phyloP scores from a whole-genome alignment of 192 early-diverging fungal genomes.

The Entomortierella lignicola region DNA sequence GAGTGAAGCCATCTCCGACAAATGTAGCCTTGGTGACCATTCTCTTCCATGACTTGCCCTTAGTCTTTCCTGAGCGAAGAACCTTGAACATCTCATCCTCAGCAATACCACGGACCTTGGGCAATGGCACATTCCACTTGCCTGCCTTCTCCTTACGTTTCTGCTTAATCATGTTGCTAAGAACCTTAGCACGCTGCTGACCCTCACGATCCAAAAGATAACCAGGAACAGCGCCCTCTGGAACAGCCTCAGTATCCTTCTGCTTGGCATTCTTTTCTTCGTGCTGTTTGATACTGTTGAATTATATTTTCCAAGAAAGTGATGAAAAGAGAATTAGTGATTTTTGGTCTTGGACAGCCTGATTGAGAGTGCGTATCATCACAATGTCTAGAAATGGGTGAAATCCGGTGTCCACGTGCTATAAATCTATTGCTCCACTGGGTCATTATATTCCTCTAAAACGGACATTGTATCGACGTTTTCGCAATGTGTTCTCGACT shows the following conservation, averaged over 20 bases:
- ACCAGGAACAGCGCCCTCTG: slow-evolving; percentile 96
- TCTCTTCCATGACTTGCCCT: slow-evolving; percentile 97
- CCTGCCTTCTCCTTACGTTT: slow-evolving; percentile 99
- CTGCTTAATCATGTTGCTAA: slow-evolving; percentile 99
- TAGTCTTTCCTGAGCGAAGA: slow-evolving; percentile 92
- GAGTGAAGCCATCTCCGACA: slow-evolving; percentile 99
- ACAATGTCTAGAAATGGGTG: neutral
- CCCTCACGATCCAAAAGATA: slow-evolving; percentile 99
- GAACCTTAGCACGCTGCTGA: slow-evolving; percentile 94
- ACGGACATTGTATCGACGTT: no score
- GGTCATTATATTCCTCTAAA: no score
- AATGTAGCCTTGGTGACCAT: slow-evolving; percentile 99
- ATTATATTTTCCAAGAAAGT: neutral
- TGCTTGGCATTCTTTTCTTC: slow-evolving; percentile 97
- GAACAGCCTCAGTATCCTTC: slow-evolving; percentile 89
- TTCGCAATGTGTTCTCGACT: no score
- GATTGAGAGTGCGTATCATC: neutral
- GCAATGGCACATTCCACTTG: slow-evolving; percentile 97
- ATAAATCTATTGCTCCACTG: neutral
- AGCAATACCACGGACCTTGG: slow-evolving; percentile 98
- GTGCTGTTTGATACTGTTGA: slow-evolving; percentile 90
- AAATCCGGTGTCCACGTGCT: neutral
- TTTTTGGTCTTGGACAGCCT: neutral
- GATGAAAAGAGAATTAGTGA: neutral
- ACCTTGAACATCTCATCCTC: slow-evolving; percentile 99